Base-by-base conservation (phyloP, 2,329 filamentous ascomycete species). In the Dactylella cylindrospora region DNA sequence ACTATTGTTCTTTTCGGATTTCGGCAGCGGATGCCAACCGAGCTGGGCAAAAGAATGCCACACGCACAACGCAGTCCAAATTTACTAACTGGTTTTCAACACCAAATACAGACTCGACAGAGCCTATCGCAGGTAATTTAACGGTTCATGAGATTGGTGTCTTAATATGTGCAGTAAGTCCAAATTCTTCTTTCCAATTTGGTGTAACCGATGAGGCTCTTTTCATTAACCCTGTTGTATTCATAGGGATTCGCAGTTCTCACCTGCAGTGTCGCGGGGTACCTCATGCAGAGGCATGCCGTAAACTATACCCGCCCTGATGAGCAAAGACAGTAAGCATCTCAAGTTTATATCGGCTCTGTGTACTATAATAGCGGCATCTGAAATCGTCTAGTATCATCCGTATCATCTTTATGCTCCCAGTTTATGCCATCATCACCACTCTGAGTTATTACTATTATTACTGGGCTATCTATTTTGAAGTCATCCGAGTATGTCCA, bases 321-420 rank as follows among this genome's bases (percentile, higher is more conserved):
- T 51, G 80, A 83, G 71, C 81, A 84, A 69, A 77, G 76, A 71
- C 80, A 83, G 77, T 79, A 71, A 64, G 76, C 67, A 62, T 68
- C 33, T 5, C 26, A 17, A n/a, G n/a, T 17, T 8, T 10, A 68
- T 79, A 84, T 78, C 80, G 70, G 9, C 43, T 19, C 13, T 36
- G n/a, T 15, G 28, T 13, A 32, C 15, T 35, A 17, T 32, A 13
- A 19, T 12, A 22, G 23, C 17, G 23, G 10, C 6, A 7, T 45
- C 22, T 20, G 28, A 46, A 55, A 40, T 53, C 23, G 13, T 41
- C 28, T 67, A 88, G 84, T 71, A 90, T 93, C 69, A 90, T 94
- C 68, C 86, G 89, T 41, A 91, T 95, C 67, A 79, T 95, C 20
- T 84, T 90, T 72, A 91, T 94, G 87, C 81, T 94, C 43, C 89